Base-by-base conservation (phyloP, 495 filamentous ascomycete genomes). In the Neurospora sp. region DNA sequence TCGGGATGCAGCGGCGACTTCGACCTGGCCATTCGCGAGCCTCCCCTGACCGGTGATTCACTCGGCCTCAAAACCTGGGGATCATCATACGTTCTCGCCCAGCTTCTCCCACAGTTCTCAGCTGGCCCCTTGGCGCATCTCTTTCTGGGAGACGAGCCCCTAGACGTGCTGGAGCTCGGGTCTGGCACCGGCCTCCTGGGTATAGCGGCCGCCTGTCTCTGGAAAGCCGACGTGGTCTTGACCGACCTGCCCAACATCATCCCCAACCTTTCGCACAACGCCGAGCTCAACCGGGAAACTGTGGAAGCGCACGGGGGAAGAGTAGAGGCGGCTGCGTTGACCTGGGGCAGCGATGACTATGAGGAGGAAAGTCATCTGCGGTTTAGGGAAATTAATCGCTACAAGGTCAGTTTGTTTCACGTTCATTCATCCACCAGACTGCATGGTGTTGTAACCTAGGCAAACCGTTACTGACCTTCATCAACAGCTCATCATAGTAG, bases 41-140 rank as follows among this genome's bases (percentile, higher is more conserved):
- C 96, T 0, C 89, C 94, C 3, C 82, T 97, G 70, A 97, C 92
- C 0, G 88, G 91, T 3, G 96, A 97, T 79, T 91, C 94, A 72
- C 87, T 98, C 18, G 96, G 96, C 12, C 87, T 94, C 77, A 98
- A 98, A 78, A 98, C 94, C 0, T 97, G 94, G 94, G 89, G 92
- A 0, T 93, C 93, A 0, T 93, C 93, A 0, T 96, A 92, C 78
- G 87, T 96, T 3, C 90, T 99, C 20, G 91, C 96, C 0, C 92
- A 90, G 75, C 89, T 91, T 14, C 88, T 98, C 3, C 76, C 79
- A 5, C 69, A 75, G n/a, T 79, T 88, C 35, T 65, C 27, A 7
- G 76, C 79, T 31, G 76, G 75, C 0, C 78, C 80, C 10, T 75
- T 87, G 12, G 73, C 78, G 2, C 83, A 85, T 69, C 70, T 87